phyloP scores from a whole-genome alignment of 306 rosid species.

The Neltuma alba region DNA sequence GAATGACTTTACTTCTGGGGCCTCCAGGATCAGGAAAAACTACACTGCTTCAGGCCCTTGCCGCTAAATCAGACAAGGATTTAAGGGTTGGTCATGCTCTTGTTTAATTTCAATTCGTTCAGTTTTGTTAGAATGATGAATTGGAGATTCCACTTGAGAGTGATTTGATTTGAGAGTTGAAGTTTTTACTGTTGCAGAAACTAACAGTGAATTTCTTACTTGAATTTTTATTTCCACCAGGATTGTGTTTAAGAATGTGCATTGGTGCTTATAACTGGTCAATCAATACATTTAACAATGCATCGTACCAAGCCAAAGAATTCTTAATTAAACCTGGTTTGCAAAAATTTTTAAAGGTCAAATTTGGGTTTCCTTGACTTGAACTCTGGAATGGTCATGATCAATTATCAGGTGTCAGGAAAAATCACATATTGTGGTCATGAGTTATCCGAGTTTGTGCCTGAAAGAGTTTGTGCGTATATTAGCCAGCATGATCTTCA shows the following conservation, averaged over 20 bases:
- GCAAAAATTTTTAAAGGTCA: neutral
- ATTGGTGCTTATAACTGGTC: neutral
- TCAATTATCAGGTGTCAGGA: conserved; percentile 62
- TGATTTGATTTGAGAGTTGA: neutral
- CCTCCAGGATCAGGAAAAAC: conserved; percentile 70
- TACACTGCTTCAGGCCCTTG: conserved; percentile 54
- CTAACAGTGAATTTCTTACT: neutral
- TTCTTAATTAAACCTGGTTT: neutral
- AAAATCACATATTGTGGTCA: conserved; percentile 83
- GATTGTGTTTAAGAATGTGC: conserved; percentile 5
- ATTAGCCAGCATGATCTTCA: conserved; percentile 91
- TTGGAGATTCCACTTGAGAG: neutral
- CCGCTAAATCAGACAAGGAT: conserved; percentile 53
- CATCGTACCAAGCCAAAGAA: neutral
- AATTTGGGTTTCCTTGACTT: neutral
- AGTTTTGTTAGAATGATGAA: neutral
- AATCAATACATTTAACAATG: neutral
- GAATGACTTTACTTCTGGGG: conserved; percentile 61
- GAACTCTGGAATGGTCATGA: conserved; percentile 23
- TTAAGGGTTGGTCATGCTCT: conserved; percentile 50
- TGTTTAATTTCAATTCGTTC: neutral
- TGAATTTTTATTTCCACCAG: neutral
- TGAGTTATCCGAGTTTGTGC: conserved; percentile 86
- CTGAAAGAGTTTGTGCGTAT: conserved; percentile 87
- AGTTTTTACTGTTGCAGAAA: neutral